Conservation (phyloP, 257 asterid species). For the Schizonepeta tenuifolia region DNA sequence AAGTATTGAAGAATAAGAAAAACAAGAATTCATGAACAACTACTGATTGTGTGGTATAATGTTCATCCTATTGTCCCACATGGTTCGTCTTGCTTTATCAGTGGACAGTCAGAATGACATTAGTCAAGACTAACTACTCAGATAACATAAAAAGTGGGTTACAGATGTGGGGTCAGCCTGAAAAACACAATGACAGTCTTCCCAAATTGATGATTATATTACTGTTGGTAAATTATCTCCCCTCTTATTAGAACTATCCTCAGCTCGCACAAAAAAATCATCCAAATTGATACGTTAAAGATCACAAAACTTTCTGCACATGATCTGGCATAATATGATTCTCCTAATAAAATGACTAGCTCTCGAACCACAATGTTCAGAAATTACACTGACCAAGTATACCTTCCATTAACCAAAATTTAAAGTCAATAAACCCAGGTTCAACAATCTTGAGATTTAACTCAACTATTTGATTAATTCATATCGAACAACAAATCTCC, state of each 20-base stretch:
- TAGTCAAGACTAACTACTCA: not conserved
- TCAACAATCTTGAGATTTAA: not conserved
- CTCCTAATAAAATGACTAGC: constrained; percentile 1
- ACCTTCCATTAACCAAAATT: not conserved
- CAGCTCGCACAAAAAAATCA: not conserved
- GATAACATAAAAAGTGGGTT: not conserved
- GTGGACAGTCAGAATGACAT: constrained; percentile 7
- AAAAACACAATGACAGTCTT: not conserved
- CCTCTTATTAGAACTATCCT: constrained; percentile 23
- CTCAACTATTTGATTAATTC: not conserved
- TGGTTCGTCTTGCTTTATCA: constrained; percentile 20
- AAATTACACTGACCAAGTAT: not conserved
- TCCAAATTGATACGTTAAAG: not conserved
- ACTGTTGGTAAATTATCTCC: not conserved
- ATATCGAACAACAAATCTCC: not conserved
- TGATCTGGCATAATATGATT: constrained; percentile 9
- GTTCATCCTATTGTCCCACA: constrained; percentile 11
- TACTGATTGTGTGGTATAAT: constrained; percentile 25
- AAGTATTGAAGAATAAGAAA: constrained; percentile 43
- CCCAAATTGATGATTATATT: constrained; percentile 1
- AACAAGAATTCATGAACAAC: constrained; percentile 27
- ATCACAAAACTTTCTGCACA: not conserved
- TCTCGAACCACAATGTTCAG: not conserved
- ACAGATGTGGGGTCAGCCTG: not conserved
- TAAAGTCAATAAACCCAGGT: constrained; percentile 2